Base-by-base conservation (phyloP, 2,329 filamentous ascomycete genomes). In the Ceratocystis cubensis region DNA sequence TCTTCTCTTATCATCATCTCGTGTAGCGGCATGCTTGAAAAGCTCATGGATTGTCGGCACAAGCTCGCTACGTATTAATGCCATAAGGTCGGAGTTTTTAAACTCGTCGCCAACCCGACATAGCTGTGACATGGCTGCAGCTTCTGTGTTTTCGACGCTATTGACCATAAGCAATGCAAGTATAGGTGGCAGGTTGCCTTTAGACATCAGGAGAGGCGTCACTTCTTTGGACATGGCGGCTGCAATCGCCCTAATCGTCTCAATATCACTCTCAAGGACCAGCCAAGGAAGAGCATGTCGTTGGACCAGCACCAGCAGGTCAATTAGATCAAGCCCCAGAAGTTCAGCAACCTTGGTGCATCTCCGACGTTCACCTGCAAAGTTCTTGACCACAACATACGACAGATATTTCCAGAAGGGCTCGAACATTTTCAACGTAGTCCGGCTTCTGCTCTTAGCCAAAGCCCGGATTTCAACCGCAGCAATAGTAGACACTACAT, bases 381-480 rank as follows among this genome's bases (percentile, higher is more conserved):
- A 81, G 71, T 96, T 90, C 73, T 91, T 93, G 33, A 94, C 87
- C 1, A 90, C 86, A 63, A 87, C 83, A 68, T 93, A 88, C 0
- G 91, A 92, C 57, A 99, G 80, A 37, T 84, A 93, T 70, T 85
- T 84, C 92, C 93, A 97, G 74, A 91, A 97, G 0, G 93, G 91
- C 66, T 87, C 85, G 66, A 97, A 87, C 0, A 99, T 78, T 17
- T 85, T 84, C 33, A 82, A 80, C 1, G 87, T 82, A 1, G 84
- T 87, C 46, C 84, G 79, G 2, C 80, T 79, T 50, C 85, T 82
- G 61, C 80, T 78, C 64, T 87, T 82, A 1, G 91, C 88, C 62
- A 97, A 80, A 68, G 85, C 86, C 22, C 88, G 80, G 48, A 96
- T 78, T 75, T 96, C 92, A 70, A 88, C 88, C 73, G 91, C 94